These are phyloP conservation scores for Xylaria sp. DNA, from an alignment of 2,329 filamentous ascomycete species.

Conservation along the genomic window DNA sequence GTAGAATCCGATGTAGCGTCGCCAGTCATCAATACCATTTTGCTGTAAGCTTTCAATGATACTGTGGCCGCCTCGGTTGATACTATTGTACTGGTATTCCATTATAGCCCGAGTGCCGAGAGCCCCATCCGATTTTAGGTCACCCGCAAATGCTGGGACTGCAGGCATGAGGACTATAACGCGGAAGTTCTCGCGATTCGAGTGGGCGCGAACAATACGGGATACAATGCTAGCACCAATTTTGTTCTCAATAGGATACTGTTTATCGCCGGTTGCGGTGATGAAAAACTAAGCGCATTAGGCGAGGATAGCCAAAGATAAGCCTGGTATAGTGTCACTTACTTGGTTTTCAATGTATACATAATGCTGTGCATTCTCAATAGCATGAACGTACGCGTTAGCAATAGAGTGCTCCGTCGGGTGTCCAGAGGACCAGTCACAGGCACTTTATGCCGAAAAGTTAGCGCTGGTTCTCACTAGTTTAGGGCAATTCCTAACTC, in stretches of 20 bases:
- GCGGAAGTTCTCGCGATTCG: conserved; percentile 74
- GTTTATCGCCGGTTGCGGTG: conserved; percentile 77
- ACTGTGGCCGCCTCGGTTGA: conserved; percentile 79
- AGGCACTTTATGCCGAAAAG: conserved; percentile 51
- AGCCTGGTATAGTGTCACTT: conserved; percentile 15
- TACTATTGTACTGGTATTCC: conserved; percentile 86
- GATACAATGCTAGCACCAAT: conserved; percentile 84
- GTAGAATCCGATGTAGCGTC: conserved; percentile 83
- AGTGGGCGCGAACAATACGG: conserved; percentile 76
- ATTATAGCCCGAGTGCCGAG: conserved; percentile 86
- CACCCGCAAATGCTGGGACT: conserved; percentile 84
- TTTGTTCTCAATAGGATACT: conserved; percentile 79
- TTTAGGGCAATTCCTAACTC: conserved; percentile 27
- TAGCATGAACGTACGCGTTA: conserved; percentile 82
- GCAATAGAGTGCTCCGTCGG: conserved; percentile 79
- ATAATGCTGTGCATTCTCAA: conserved; percentile 75
- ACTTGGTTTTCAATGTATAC: conserved; percentile 83
- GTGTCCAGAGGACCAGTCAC: conserved; percentile 64
- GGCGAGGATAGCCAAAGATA: background rate
- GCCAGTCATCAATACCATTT: conserved; percentile 73
- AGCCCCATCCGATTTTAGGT: conserved; percentile 77
- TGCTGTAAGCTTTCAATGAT: conserved; percentile 78
- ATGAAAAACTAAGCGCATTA: conserved; percentile 76
- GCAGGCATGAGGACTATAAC: conserved; percentile 83
- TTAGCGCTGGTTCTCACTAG: conserved; percentile 15